These are phyloP conservation scores for Scedosporium aurantiacum DNA, from an alignment of 2,329 filamentous ascomycete species.

Conservation along the genomic window DNA sequence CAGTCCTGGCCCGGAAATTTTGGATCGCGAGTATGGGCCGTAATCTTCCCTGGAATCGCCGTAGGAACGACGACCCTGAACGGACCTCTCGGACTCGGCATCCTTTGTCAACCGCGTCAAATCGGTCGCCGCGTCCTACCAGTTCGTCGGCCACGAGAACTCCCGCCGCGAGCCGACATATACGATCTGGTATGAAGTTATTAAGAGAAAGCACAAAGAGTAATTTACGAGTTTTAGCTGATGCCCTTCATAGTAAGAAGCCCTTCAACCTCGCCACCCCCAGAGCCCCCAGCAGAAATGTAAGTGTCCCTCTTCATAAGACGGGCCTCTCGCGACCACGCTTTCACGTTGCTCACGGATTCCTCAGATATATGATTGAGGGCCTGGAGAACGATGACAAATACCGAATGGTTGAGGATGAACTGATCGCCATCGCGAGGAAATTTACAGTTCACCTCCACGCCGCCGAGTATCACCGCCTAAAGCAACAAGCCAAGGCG, in stretches of 20 bases:
- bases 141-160: background rate
- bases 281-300: conserved; percentile 35
- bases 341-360: background rate
- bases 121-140: background rate
- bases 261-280: conserved; percentile 41
- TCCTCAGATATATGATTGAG: conserved; percentile 48
- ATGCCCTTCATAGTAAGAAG: conserved; percentile 15
- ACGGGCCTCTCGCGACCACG: background rate
- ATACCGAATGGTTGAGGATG: conserved; percentile 78
- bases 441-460: conserved; percentile 66
- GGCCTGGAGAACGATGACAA: conserved; percentile 57
- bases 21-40: background rate
- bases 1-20: background rate
- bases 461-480: conserved; percentile 62
- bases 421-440: conserved; percentile 56
- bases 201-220: background rate
- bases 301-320: conserved; percentile 14
- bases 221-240: background rate
- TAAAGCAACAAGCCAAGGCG: conserved; percentile 45
- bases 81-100: background rate
- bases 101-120: background rate
- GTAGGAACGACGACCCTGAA: background rate
- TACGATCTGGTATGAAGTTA: background rate
- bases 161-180: background rate
- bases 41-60: conserved; percentile 5